Base-by-base conservation (phyloP, 805 yeast species). In the Kodamaea jinghongensis region DNA sequence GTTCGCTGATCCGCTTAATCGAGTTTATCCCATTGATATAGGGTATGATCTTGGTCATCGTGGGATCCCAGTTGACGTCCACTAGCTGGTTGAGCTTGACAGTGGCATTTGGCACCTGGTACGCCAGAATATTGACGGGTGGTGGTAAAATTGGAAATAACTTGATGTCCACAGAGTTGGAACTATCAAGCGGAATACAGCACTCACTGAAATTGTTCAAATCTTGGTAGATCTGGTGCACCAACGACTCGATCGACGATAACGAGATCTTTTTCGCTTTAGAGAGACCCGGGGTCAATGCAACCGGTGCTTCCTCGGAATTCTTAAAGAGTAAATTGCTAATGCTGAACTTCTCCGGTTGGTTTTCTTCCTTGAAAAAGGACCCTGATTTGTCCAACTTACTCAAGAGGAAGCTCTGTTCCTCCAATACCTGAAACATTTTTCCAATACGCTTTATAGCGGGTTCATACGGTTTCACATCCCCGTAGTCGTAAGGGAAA, bases 1-100 rank as follows among this genome's bases (percentile, higher is more conserved):
- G 61, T 37, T 79, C 78, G 13, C 96, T 78, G 28, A 95, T 91
- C 40, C 75, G 73, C 27, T 79, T 71, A 13, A 93, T 79, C 4
- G 93, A 86, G 57, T 91, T 91, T 35, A 89, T 71, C 1, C 99
- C 99, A 53, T 93, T 79, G 36, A 93, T 87, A 49, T 71, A 84
- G 0, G 96, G 96, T 8, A 87, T 63, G 16, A 93, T 86, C 49
- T 85, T 83, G 33, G 88, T 70, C 93, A 93, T 84, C 2, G 98
- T 91, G 1, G 97, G 97, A 60, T 93, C 99, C 97, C 99, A 93
- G 52, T 86, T 83, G 6, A 86, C 83, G 60, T 93, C 99, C 31
- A 87, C 81, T 45, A 93, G 69, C 28, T 76, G 66, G 20, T 74
- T 73, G 25, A 93, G 65, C 38, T 81, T 79, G 1, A 93, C 96